Base-by-base conservation (phyloP, 208 protist species). In the Leishmania major region DNA sequence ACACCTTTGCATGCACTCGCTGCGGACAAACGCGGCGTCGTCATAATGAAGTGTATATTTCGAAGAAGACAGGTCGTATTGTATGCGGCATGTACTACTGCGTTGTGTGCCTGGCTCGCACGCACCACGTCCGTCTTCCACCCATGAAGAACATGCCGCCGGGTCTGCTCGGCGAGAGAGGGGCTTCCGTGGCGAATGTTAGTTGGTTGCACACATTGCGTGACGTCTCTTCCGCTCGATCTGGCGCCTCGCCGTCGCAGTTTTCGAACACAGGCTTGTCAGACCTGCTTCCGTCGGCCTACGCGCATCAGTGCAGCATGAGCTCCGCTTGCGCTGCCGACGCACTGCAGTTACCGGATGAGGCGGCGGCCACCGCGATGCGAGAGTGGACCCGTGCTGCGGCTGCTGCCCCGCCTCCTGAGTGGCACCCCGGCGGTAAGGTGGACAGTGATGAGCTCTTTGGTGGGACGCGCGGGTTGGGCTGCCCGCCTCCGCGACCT, bases 1-100 rank as follows among this genome's bases (percentile, higher is more conserved):
- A 90, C 71, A 79, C 69, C 19, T 89, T 89, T 45, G 66, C 88
- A 69, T 93, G 89, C 80, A 83, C 77, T 31, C 79, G 82, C 45
- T 93, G 89, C 79, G 87, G 89, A 1, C 76, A 89, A 40, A 66
- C 86, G 37, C 81, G 82, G 19, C 40, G n/a, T 10, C 35, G 67
- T 3, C 60, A 83, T 57, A 84, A 82, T 62, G 75, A 76, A 25
- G 71, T 55, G 6, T 81, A 84, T 60, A 57, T 84, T 31, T 84
- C 79, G 2, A 77, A 71, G 25, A 64, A 51, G 35, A 84, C 81
- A 3, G 80, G 79, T 31, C 77, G 66, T 1, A 31, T 84, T 37
- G 66, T 70, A 1, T 77, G 81, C 4, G 86, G 80, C 22, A 37
- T 60, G 37, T 84, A 87, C 62, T 83, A 79, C 59, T 92, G 89